Evolutionary conservation across 441 rosid genomes (phyloP).

Genomic region (Viola pubescens): DNA sequence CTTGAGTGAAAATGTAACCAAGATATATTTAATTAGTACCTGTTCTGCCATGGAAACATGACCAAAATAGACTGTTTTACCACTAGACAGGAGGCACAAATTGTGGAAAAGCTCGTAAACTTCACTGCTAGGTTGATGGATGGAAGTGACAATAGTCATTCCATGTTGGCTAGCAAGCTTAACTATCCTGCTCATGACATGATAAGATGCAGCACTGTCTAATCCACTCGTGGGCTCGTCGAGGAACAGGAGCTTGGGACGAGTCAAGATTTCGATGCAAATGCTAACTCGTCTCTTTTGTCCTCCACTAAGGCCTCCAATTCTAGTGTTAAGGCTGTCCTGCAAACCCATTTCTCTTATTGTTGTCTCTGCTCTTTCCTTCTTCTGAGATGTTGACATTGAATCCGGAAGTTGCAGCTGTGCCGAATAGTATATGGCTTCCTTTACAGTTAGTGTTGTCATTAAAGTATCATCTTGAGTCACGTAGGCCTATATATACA

Average conservation of each 20-base stretch:
- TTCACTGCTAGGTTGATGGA: conserved; percentile 48
- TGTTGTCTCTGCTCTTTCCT: conserved; percentile 35
- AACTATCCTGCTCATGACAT: conserved; percentile 37
- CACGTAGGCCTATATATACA: conserved; percentile 42
- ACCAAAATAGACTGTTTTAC: conserved; percentile 37
- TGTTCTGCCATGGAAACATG: conserved; percentile 24
- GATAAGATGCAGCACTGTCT: conserved; percentile 47
- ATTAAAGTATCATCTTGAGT: conserved; percentile 40
- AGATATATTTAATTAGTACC: conserved; percentile 15
- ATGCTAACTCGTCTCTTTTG: conserved; percentile 47
- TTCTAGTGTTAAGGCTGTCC: conserved; percentile 33
- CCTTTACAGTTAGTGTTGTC: conserved; percentile 29
- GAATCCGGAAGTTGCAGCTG: conserved; percentile 38
- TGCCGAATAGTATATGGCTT: conserved; percentile 43
- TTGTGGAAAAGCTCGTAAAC: conserved; percentile 40
- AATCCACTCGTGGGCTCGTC: conserved; percentile 55
- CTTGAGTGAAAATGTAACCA: background rate
- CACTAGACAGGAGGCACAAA: conserved; percentile 38
- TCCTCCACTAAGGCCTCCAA: conserved; percentile 47
- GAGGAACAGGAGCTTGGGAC: conserved; percentile 39
- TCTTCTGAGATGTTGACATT: conserved; percentile 36
- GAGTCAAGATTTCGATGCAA: conserved; percentile 38
- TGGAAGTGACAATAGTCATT: conserved; percentile 32
- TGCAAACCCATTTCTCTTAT: conserved; percentile 46
- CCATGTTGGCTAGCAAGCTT: conserved; percentile 27